Evolutionary conservation across 352 stramenopile species (phyloP).

Genomic region (Phytopythium sindhum): DNA sequence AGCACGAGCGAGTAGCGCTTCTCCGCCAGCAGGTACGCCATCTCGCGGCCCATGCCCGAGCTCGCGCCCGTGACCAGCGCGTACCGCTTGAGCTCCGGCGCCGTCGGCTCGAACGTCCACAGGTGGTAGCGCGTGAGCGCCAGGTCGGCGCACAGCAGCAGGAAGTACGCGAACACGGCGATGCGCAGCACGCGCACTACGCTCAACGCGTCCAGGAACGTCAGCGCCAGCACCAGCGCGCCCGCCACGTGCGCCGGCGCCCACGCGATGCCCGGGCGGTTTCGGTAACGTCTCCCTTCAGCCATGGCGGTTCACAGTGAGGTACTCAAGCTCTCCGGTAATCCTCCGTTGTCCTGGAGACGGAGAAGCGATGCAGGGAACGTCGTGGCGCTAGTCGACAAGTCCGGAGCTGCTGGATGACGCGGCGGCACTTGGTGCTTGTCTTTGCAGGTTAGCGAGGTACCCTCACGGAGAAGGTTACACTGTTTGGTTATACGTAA

Average conservation of each 20-base stretch:
- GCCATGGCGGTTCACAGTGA: background rate
- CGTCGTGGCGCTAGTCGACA: too few relatives aligned
- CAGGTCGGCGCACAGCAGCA: slow-evolving; percentile 52
- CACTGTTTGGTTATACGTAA: too few relatives aligned
- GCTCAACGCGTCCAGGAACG: slow-evolving; percentile 33
- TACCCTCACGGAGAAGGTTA: too few relatives aligned
- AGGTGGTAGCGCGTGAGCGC: slow-evolving; percentile 61
- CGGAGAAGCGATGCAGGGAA: too few relatives aligned
- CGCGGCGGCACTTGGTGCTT: too few relatives aligned
- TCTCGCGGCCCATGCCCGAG: slow-evolving; percentile 67
- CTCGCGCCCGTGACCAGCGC: slow-evolving; percentile 76
- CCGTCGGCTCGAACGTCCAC: slow-evolving; percentile 52
- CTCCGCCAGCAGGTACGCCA: slow-evolving; percentile 75
- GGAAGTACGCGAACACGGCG: slow-evolving; percentile 53
- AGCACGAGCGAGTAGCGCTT: slow-evolving; percentile 81
- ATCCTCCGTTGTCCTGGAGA: too few relatives aligned
- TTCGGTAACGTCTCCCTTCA: slow-evolving; percentile 12
- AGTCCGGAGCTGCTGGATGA: too few relatives aligned
- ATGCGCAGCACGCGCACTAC: slow-evolving; percentile 39
- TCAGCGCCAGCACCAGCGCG: slow-evolving; percentile 42
- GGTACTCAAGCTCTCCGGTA: background rate
- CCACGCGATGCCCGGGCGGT: slow-evolving; percentile 36
- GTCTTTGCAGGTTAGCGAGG: too few relatives aligned
- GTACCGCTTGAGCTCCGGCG: slow-evolving; percentile 48
- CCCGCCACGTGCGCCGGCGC: slow-evolving; percentile 44